Base-by-base conservation (phyloP, 2,329 filamentous ascomycete genomes). In the Dactylellina leptospora region DNA sequence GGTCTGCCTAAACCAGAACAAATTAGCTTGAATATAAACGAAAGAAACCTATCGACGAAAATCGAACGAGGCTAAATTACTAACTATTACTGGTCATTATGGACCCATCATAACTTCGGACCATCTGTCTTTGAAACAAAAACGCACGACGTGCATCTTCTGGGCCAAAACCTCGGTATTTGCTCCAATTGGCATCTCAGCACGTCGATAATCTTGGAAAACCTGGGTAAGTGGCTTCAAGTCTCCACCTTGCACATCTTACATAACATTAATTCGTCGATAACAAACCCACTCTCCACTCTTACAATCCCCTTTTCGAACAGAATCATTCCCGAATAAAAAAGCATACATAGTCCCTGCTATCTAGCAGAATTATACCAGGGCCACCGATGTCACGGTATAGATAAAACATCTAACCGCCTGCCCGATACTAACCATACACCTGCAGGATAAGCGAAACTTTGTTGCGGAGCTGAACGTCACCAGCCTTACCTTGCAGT, bases 351-450 rank as follows among this genome's bases (percentile, higher is more conserved):
- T n/a, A n/a, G n/a, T n/a, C n/a, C n/a, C n/a, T n/a, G n/a, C n/a
- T n/a, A n/a, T n/a, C n/a, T n/a, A n/a, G n/a, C n/a, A n/a, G n/a
- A n/a, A n/a, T 27, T 20, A 20, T 42, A 48, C 54, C 16, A 25
- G 60, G 54, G 48, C 27, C 22, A 53, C 61, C 62, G 62, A 60
- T 68, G 62, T 54, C 33, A 59, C 13, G 23, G n/a, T 68, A 28
- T 50, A 66, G 42, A 66, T 58, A 58, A 58, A 58, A 11, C n/a
- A 18, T 16, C 50, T 51, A 66, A 66, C 61, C 25, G 61, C 61
- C 61, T 66, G 61, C 61, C 61, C 33, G 56, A 58, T n/a, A n/a
- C 30, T 23, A 64, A 66, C 33, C 30, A 66, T 58, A 11, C 30
- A 58, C 53, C 44, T 66, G 61, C 61, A 44, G 51, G 30, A 22